Percentiles rank a stretch among this genome's conserved stretches.
These are phyloP conservation scores for Aspergillus cristatus DNA, from an alignment of 495 filamentous ascomycete species.

Conservation along the genomic window DNA sequence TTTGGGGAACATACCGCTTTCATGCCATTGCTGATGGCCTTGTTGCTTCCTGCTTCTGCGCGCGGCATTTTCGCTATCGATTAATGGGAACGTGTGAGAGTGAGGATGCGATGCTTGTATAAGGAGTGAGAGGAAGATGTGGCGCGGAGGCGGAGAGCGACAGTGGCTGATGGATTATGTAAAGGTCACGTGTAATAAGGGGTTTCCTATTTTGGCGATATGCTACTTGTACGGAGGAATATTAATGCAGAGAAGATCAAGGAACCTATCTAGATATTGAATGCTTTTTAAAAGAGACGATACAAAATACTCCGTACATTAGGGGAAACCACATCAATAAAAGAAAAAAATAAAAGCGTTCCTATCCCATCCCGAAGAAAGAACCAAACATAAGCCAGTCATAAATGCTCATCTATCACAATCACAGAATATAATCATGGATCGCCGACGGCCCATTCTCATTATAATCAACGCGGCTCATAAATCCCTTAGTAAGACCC, in stretches of 20 bases:
- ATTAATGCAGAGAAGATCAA: no score
- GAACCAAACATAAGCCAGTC: background rate
- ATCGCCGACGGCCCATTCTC: conserved; percentile 65
- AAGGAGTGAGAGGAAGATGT: conserved; percentile 4
- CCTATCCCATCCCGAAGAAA: no score
- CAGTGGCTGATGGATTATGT: background rate
- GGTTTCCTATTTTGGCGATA: no score
- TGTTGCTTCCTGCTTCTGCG: conserved; percentile 82
- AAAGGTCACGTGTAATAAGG: background rate
- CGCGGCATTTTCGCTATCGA: conserved; percentile 61
- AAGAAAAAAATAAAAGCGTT: no score
- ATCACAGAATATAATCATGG: conserved; percentile 41
- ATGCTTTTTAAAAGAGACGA: no score
- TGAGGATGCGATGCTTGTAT: background rate
- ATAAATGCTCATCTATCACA: background rate
- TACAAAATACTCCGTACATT: no score
- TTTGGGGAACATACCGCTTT: conserved; percentile 45
- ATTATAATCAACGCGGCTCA: conserved; percentile 69
- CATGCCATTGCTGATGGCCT: conserved; percentile 79
- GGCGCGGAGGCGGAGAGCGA: background rate
- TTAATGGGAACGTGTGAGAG: background rate
- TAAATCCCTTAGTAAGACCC: conserved; percentile 59
- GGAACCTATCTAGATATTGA: no score
- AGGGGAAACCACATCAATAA: no score
- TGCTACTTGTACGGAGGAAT: no score